These are phyloP conservation scores for Xylariaceae sp. DNA, from an alignment of 2,329 filamentous ascomycete genomes.

Conservation along the genomic window DNA sequence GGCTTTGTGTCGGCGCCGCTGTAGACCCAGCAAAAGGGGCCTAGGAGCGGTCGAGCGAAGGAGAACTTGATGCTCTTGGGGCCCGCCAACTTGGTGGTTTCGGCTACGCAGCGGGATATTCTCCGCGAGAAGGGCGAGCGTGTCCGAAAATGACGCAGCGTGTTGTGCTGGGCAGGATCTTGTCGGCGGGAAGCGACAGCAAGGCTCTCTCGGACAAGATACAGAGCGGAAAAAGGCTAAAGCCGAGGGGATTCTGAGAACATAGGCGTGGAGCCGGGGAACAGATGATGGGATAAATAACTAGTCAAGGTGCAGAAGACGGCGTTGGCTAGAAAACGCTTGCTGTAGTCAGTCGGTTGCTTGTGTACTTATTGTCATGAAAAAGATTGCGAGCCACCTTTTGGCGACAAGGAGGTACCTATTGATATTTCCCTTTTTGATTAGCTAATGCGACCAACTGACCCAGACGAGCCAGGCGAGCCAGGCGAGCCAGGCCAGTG, in stretches of 20 bases:
- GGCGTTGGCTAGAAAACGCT: constrained; percentile 4
- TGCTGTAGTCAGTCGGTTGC: constrained; percentile 2
- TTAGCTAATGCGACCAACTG: neutral
- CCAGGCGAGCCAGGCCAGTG: neutral
- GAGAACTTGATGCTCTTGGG: constrained; percentile 65
- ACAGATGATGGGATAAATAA: neutral
- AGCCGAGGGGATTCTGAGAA: neutral
- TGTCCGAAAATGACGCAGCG: constrained; percentile 27
- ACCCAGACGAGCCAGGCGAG: neutral
- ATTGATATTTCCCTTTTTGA: neutral
- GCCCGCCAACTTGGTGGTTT: constrained; percentile 90
- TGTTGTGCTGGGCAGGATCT: neutral
- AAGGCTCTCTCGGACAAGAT: neutral
- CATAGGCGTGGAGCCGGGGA: neutral
- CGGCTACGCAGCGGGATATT: constrained; percentile 23
- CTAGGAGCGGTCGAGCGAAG: constrained; percentile 82
- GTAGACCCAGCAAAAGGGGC: constrained; percentile 90
- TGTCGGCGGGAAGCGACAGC: neutral
- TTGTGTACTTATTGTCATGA: neutral
- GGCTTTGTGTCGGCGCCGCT: constrained; percentile 95
- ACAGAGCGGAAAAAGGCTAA: neutral
- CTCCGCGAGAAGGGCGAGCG: constrained; percentile 24
- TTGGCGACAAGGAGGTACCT: neutral
- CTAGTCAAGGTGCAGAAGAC: neutral
- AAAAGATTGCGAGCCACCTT: neutral